phyloP scores from a whole-genome alignment of 371 early-diverging fungal species.

The Mortierella sp. region DNA sequence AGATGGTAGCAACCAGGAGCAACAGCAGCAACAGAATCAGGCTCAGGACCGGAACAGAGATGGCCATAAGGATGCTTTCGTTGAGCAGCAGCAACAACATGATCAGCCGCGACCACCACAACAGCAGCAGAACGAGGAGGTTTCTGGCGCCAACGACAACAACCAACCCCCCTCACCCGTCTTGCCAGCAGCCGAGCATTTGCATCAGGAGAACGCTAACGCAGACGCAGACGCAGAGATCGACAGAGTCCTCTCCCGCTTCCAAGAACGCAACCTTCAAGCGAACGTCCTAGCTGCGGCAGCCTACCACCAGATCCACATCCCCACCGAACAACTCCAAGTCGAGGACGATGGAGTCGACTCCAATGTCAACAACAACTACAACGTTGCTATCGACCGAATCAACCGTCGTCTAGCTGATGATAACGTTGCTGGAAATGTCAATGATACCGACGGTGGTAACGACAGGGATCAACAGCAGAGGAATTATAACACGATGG shows the following conservation, averaged over 20 bases:
- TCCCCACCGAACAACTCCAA: background rate
- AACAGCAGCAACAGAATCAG: background rate
- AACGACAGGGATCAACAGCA: background rate
- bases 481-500: background rate
- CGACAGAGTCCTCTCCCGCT: background rate
- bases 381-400: background rate
- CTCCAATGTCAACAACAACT: background rate
- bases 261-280: constrained; percentile 1
- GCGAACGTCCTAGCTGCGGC: background rate
- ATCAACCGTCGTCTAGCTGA: background rate
- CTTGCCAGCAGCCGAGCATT: background rate
- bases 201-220: background rate
- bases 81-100: background rate
- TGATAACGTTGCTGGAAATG: background rate
- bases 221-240: background rate
- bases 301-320: background rate
- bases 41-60: too few species aligned
- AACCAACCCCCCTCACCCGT: background rate
- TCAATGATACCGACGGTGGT: background rate
- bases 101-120: too few species aligned
- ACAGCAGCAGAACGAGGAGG: background rate
- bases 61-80: background rate
- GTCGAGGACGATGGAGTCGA: background rate
- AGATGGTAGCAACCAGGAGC: background rate
- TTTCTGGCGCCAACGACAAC: background rate